Base-by-base conservation (phyloP, 345 rosid species). In the Draba incana region DNA sequence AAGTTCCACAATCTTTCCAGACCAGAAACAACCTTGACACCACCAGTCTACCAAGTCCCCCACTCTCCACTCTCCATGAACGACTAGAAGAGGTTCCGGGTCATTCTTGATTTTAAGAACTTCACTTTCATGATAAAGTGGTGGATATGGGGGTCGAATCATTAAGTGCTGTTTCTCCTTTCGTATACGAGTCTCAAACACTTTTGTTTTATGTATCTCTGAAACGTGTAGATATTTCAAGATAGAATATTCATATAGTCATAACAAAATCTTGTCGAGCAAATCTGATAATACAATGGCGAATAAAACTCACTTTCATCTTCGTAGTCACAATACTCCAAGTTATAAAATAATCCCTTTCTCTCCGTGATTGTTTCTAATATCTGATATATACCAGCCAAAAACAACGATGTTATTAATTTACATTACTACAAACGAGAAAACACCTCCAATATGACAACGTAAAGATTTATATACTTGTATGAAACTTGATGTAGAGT, bases 21-120 rank as follows among this genome's bases (percentile, higher is more conserved):
- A 42, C 77, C 77, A 66, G 16, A 2, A 66, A 37, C 62, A 52
- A 1, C 0, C 47, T 8, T 66, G 50, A n/a, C 2, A n/a, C 8
- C 25, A 6, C 77, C 77, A 66, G 44, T 74, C 72, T 15, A 74
- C 72, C 4, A 66, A 39, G 42, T 74, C 77, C 10, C 77, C 68
- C 12, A 52, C 77, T 38, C 53, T 45, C 68, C 62, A 74, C 14
- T 66, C 31, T 37, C 23, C 55, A 58, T 57, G 48, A 58, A 28
- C 33, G 0, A 58, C 62, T 3, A 66, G 4, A 33, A 66, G 59
- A 20, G 77, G 54, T 50, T 44, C 71, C 10, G 8, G n/a, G 20
- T 57, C 54, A n/a, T 2, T 0, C 41, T 72, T 6, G 14, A 65
- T 16, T 38, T 42, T 65, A 24, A 4, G 4, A 4, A 10, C 3